Conservation (phyloP, 768 basidiomycete genomes). For the Russula griseocarnosa region DNA sequence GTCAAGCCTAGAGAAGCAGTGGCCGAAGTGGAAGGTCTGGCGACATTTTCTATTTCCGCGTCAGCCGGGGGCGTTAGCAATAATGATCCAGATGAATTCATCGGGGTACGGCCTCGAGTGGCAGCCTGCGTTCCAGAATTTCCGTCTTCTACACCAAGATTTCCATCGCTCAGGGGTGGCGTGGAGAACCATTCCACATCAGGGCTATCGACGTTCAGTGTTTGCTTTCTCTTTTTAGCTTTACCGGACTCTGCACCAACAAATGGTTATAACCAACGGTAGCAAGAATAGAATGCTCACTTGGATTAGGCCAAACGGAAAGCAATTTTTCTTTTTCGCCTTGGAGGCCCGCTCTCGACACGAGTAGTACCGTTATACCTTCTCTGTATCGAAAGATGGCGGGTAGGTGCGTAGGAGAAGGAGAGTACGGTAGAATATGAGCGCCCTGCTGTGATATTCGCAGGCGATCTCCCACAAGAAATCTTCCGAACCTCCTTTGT, state of each 20-base stretch:
- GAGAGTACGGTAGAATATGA: constrained; percentile 4
- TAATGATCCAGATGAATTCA: neutral
- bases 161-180: neutral
- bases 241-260: constrained; percentile 2
- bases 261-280: neutral
- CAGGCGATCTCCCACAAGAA: constrained; percentile 11
- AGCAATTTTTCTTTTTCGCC: constrained; percentile 6
- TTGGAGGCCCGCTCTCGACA: constrained; percentile 15
- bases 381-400: constrained; percentile 13
- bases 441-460: constrained; percentile 8
- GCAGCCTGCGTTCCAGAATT: neutral
- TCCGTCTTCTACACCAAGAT: neutral
- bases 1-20: no score
- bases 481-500: constrained; percentile 12
- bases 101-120: neutral
- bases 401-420: neutral
- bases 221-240: constrained; percentile 8
- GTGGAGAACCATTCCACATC: constrained; percentile 15
- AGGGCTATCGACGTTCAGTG: neutral
- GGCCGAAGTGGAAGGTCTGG: neutral
- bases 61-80: neutral
- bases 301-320: constrained; percentile 3
- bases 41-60: neutral
- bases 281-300: constrained; percentile 7
- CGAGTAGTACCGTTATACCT: constrained; percentile 14